Conservation (phyloP, 108 stramenopile species). For the Cyclotella choctawhatcheeana region DNA sequence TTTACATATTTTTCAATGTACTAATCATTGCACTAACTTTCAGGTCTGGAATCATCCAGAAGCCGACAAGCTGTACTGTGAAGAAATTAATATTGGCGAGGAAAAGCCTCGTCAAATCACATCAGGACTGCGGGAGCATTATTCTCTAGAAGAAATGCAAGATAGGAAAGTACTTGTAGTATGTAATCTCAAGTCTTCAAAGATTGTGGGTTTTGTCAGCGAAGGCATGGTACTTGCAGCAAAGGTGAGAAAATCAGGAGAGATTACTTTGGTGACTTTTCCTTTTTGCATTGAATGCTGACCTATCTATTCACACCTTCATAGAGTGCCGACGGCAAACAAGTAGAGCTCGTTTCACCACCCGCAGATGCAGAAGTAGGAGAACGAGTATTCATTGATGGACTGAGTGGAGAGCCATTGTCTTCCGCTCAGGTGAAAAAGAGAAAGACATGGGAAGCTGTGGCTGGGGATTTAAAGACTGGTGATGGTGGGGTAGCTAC, state of each 20-base stretch:
- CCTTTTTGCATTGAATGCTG: not conserved
- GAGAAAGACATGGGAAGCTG: constrained; percentile 83
- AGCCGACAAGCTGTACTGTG: constrained; percentile 93
- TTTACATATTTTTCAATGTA: no score
- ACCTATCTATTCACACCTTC: not conserved
- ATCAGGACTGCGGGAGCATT: constrained; percentile 88
- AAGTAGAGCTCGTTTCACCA: constrained; percentile 82
- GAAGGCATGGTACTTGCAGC: constrained; percentile 93
- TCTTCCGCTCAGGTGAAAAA: constrained; percentile 88
- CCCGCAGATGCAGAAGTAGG: constrained; percentile 82
- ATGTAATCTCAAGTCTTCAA: constrained; percentile 92
- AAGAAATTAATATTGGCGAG: constrained; percentile 91
- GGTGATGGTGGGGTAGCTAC: constrained; percentile 78
- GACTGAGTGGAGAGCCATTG: constrained; percentile 75
- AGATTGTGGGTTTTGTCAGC: constrained; percentile 87
- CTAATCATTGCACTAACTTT: no score
- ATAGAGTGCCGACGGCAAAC: constrained; percentile 67
- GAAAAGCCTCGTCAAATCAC: constrained; percentile 86
- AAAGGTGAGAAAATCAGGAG: constrained; percentile 48
- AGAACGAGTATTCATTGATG: constrained; percentile 87
- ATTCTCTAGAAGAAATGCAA: constrained; percentile 87
- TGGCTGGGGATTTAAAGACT: constrained; percentile 76
- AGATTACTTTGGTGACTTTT: not conserved
- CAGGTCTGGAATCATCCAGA: constrained; percentile 93
- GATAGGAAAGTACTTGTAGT: constrained; percentile 89